phyloP scores from a whole-genome alignment of 805 yeast species.

The Spathaspora girioi region DNA sequence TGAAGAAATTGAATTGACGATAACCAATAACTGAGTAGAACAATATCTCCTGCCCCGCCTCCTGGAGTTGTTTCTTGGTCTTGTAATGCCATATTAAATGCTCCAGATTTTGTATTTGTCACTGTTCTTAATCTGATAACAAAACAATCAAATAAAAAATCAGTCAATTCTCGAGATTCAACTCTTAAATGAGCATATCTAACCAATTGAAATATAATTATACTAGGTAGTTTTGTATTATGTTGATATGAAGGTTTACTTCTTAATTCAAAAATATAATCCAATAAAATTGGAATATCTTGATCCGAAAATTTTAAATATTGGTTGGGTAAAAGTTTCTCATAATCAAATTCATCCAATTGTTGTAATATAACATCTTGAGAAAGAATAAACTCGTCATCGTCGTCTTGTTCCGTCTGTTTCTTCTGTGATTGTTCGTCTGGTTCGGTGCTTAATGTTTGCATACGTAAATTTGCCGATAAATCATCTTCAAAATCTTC shows the following conservation, averaged over 20 bases:
- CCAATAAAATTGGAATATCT: slow-evolving; percentile 47
- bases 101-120: slow-evolving; percentile 59
- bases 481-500: slow-evolving; percentile 34
- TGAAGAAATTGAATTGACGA: slow-evolving; percentile 73
- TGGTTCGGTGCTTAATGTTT: slow-evolving; percentile 21
- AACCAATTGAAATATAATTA: slow-evolving; percentile 64
- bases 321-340: slow-evolving; percentile 52
- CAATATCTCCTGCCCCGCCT: slow-evolving; percentile 61
- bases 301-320: slow-evolving; percentile 59
- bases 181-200: slow-evolving; percentile 61
- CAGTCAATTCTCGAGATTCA: slow-evolving; percentile 53
- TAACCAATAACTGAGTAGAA: slow-evolving; percentile 81
- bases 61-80: slow-evolving; percentile 19
- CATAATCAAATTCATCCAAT: slow-evolving; percentile 51
- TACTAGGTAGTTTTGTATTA: slow-evolving; percentile 60
- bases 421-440: slow-evolving; percentile 9
- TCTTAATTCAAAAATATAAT: slow-evolving; percentile 45
- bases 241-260: slow-evolving; percentile 37
- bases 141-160: slow-evolving; percentile 56
- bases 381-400: slow-evolving; percentile 27
- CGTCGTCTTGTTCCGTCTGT: slow-evolving; percentile 14
- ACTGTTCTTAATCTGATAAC: slow-evolving; percentile 58
- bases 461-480: slow-evolving; percentile 29
- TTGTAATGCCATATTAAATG: slow-evolving; percentile 39
- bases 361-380: slow-evolving; percentile 25